phyloP scores from a whole-genome alignment of 306 rosid genomes.

The Cicer judaicum region DNA sequence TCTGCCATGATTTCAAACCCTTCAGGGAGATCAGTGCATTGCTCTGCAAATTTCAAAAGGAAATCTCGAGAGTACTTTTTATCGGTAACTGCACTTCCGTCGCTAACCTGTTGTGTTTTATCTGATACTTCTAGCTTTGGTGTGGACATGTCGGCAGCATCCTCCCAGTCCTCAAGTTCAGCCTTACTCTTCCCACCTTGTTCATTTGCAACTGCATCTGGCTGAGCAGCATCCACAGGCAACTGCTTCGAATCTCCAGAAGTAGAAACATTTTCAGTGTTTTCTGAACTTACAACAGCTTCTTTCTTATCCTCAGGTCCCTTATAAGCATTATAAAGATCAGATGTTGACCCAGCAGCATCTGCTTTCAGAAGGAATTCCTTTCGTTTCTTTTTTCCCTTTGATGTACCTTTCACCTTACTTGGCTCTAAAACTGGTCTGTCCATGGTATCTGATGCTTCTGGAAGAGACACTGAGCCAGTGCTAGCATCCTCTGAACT shows the following conservation, averaged over 20 bases:
- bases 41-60: conserved; percentile 72
- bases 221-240: conserved; percentile 47
- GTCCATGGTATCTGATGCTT: conserved; percentile 52
- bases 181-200: conserved; percentile 54
- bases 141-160: conserved; percentile 84
- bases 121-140: conserved; percentile 65
- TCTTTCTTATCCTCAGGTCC: conserved; percentile 86
- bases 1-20: conserved; percentile 64
- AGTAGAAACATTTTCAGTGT: conserved; percentile 47
- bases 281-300: conserved; percentile 46
- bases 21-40: conserved; percentile 60
- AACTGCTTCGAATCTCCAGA: conserved; percentile 52
- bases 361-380: conserved; percentile 80
- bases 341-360: conserved; percentile 86
- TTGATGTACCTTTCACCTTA: conserved; percentile 55
- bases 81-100: conserved; percentile 50
- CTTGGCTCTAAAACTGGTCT: conserved; percentile 56
- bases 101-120: conserved; percentile 46
- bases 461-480: conserved; percentile 46
- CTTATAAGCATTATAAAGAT: conserved; percentile 92
- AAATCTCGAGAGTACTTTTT: conserved; percentile 91
- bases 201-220: conserved; percentile 40
- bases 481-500: conserved; percentile 50
- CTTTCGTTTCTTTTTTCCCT: conserved; percentile 61
- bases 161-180: conserved; percentile 98